These are phyloP conservation scores for Elongisporangium undulatum DNA, from an alignment of 352 stramenopile genomes.

Conservation along the genomic window DNA sequence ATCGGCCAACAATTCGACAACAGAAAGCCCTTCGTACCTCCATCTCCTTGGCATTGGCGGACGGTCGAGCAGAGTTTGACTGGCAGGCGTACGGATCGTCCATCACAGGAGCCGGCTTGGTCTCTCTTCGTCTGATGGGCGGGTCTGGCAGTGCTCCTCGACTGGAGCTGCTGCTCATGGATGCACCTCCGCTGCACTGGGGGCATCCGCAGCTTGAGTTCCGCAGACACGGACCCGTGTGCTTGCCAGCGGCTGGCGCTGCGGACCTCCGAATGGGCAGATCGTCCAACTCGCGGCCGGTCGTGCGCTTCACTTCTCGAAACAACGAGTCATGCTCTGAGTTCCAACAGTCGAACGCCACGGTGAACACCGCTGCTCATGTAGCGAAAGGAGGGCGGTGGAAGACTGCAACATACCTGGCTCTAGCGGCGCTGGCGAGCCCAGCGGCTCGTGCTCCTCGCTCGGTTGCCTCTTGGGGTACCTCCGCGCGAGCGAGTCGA, in stretches of 20 bases:
- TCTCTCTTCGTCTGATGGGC: constrained; percentile 34
- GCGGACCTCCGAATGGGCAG: constrained; percentile 40
- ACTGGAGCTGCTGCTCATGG: constrained; percentile 4
- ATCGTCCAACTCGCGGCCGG: constrained; percentile 62
- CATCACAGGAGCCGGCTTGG: constrained; percentile 8
- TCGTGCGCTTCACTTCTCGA: constrained; percentile 75
- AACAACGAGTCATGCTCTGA: constrained; percentile 80
- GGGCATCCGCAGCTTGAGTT: constrained; percentile 71
- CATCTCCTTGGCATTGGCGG: constrained; percentile 35
- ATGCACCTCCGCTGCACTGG: constrained; percentile 40
- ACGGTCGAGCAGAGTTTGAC: constrained; percentile 22
- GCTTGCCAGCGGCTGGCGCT: constrained; percentile 13
- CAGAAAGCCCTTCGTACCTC: constrained; percentile 21
- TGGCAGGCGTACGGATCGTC: constrained; percentile 21
- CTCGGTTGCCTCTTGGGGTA: constrained; percentile 48
- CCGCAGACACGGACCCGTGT: constrained; percentile 48
- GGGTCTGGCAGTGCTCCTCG: constrained; percentile 13
- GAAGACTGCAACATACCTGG: constrained; percentile 28
- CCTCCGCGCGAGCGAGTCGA: constrained; percentile 60
- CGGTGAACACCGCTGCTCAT: not conserved
- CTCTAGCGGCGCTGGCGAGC: constrained; percentile 27
- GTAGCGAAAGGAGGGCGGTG: not conserved
- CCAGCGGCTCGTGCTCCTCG: constrained; percentile 16
- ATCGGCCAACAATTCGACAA: not conserved
- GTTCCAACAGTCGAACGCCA: not conserved